Conservation (phyloP, 176 grass and related monocot genomes). For the Triticum dicoccoides region DNA sequence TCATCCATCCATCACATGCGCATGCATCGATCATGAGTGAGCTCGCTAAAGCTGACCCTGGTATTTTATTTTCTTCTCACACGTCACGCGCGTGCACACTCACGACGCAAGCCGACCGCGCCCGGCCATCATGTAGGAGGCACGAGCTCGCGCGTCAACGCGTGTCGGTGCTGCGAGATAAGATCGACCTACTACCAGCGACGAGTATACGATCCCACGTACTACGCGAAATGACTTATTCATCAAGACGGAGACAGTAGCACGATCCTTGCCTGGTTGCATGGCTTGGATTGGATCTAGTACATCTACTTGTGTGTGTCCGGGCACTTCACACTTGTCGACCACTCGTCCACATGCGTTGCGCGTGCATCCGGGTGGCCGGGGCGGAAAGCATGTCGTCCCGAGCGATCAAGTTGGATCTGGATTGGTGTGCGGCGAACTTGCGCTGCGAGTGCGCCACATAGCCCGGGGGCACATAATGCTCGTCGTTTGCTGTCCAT, state of each 20-base stretch:
- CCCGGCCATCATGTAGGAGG: background rate
- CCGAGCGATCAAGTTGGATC: background rate
- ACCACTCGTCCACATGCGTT: background rate
- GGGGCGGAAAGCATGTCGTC: background rate
- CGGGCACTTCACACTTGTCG: background rate
- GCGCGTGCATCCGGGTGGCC: background rate
- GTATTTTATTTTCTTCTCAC: background rate
- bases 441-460: conserved; percentile 1
- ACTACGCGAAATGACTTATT: too few species aligned
- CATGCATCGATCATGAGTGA: too few species aligned
- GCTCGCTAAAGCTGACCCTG: background rate
- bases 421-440: background rate
- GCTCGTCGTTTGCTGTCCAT: conserved; percentile 18
- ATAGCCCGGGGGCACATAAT: background rate
- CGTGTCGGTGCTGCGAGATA: background rate
- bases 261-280: background rate
- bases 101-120: background rate
- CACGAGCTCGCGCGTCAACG: background rate
- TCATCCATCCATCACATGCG: too few species aligned
- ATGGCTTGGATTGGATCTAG: background rate
- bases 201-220: background rate
- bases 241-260: too few species aligned
- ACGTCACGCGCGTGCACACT: too few species aligned
- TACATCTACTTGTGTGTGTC: background rate
- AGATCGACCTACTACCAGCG: background rate